These are phyloP conservation scores for Monosporascus sp. DNA, from an alignment of 2,329 filamentous ascomycete genomes.

Conservation along the genomic window DNA sequence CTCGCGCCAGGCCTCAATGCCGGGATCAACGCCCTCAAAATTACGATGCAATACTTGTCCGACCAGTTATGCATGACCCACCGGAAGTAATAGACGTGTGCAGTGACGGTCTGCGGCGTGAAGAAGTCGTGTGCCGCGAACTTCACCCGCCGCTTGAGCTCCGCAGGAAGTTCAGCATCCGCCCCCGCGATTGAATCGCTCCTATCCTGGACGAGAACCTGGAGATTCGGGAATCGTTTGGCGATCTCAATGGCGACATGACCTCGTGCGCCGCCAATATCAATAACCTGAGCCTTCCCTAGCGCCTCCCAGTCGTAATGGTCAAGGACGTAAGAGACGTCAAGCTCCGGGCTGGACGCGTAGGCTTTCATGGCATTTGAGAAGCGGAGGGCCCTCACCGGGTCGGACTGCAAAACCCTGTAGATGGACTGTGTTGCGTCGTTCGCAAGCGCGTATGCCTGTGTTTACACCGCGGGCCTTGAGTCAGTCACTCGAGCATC, in stretches of 20 bases:
- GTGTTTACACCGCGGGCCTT: too few relatives aligned
- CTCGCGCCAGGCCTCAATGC: constrained; percentile 3
- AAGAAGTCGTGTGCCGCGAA: constrained; percentile 14
- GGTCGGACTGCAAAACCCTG: too few relatives aligned
- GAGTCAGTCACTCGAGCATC: too few relatives aligned
- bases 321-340: constrained; percentile 4
- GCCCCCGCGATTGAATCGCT: constrained; percentile 3
- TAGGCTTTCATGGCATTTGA: background rate
- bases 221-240: constrained; percentile 1
- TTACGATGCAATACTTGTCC: constrained; percentile 3
- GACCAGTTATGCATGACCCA: constrained; percentile 15
- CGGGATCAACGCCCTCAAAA: constrained; percentile 7
- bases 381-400: too few relatives aligned
- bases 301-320: constrained; percentile 13
- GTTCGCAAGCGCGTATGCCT: too few relatives aligned
- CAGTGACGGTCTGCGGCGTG: constrained; percentile 1
- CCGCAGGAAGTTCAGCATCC: background rate
- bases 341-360: background rate
- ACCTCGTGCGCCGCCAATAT: constrained; percentile 11
- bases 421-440: too few relatives aligned
- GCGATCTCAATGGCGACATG: constrained; percentile 10
- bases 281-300: constrained; percentile 3
- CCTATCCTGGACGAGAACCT: constrained; percentile 14
- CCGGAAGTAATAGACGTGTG: constrained; percentile 13
- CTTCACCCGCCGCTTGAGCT: background rate